Percentiles rank a stretch among this genome's conserved stretches.
phyloP scores from a whole-genome alignment of 179 eudicot species.

The Nepenthes alata region DNA sequence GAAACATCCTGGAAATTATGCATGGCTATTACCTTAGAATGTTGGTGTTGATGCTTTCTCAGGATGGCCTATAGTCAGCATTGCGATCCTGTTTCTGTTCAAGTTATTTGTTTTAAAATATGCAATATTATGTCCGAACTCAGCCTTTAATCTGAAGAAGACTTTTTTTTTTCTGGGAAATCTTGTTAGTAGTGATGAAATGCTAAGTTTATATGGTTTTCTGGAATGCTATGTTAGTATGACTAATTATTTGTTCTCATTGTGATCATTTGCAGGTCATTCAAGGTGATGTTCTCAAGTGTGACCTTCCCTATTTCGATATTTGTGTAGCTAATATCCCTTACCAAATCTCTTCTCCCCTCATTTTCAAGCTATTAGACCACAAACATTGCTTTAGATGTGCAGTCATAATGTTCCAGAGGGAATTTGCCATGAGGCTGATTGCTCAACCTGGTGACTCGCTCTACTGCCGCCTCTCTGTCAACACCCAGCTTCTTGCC shows the following conservation, averaged over 20 bases:
- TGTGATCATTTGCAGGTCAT: conserved; percentile 41
- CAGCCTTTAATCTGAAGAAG: no score
- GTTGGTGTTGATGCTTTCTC: no score
- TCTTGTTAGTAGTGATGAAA: no score
- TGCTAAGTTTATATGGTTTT: no score
- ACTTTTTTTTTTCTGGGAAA: no score
- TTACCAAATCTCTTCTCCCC: conserved; percentile 85
- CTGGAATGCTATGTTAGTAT: neutral
- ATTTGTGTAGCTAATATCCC: conserved; percentile 94
- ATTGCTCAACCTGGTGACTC: conserved; percentile 91
- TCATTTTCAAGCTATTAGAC: conserved; percentile 58
- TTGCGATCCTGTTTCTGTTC: no score
- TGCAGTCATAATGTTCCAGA: conserved; percentile 85
- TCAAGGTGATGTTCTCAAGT: conserved; percentile 88
- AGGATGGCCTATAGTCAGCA: no score
- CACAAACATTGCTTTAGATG: conserved; percentile 66
- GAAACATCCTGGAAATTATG: no score
- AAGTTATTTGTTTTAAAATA: no score
- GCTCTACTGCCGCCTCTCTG: conserved; percentile 83
- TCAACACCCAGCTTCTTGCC: conserved; percentile 71
- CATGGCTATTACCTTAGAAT: no score
- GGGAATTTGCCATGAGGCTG: conserved; percentile 88
- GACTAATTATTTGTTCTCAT: neutral
- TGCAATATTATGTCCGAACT: no score
- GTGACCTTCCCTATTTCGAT: conserved; percentile 82